Evolutionary conservation across 2,329 filamentous ascomycete genomes (phyloP), one percentile per base, ranked within the genome.

Genomic region (Alternaria viburni): DNA sequence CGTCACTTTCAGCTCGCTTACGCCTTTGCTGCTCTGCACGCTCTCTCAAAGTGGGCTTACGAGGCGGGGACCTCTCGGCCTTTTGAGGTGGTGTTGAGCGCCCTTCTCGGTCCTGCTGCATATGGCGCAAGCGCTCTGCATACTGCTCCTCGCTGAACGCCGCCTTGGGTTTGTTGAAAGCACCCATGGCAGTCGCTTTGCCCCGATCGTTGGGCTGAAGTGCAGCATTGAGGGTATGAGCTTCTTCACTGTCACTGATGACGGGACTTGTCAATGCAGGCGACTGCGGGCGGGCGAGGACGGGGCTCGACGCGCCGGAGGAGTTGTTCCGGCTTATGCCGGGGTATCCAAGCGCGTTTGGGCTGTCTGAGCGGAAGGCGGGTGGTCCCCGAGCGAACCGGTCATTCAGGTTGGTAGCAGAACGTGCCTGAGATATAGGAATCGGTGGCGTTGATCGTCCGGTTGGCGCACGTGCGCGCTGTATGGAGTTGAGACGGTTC

Each of bases 81-180:
- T 68, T 69, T 4, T 64, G n/a, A 10, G 68, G 51, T 32, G 65
- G 59, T 17, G 67, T 47, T 26, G 70, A 60, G 36, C 54, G 87
- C 0, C 88, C 88, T 59, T 91, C 90, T 25, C 90, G 87, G 26
- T 90, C 91, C 72, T 91, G 88, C 67, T 95, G 91, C 77, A 97
- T 87, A 76, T 93, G 91, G 51, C 92, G 83, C 74, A 97, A 91
- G 47, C 93, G 88, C 74, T 96, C 91, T 6, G 92, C 87, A 73
- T 93, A 97, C 73, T 93, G 91, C 19, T 90, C 88, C 74, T 97
- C 94, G 72, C 97, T 93, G 70, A 96, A 97, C 8, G 89, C 87
- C 54, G 90, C 87, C 2, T 83, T 81, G 1, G 93, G 92, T 74
- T 93, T 93, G 68, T 91, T 91, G 78, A 91, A 91, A 0, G 88